Percentiles rank a stretch among this genome's conserved stretches.
phyloP scores from a whole-genome alignment of 2,329 filamentous ascomycete genomes.

The Metarhizium guizhouense region DNA sequence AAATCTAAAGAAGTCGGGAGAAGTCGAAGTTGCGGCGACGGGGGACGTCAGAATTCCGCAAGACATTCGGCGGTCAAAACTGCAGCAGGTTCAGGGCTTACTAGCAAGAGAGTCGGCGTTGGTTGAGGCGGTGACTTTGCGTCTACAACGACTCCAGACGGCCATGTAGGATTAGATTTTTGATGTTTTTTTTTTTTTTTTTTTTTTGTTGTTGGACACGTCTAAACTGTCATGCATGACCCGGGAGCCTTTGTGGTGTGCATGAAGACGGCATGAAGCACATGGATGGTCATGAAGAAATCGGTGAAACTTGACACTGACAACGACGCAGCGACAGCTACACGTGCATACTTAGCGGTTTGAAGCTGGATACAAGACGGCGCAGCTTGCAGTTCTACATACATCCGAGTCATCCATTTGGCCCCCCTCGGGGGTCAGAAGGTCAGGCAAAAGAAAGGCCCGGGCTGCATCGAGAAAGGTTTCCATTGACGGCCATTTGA shows the following conservation, averaged over 20 bases:
- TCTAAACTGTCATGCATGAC: background rate
- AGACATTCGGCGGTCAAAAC: constrained; percentile 53
- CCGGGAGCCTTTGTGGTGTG: background rate
- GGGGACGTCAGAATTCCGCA: constrained; percentile 45
- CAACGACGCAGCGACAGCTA: no score
- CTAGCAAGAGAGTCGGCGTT: constrained; percentile 59
- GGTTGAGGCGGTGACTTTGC: constrained; percentile 55
- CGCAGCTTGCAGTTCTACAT: no score
- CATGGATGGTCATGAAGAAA: background rate
- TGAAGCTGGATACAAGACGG: no score
- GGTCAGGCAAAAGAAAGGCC: no score
- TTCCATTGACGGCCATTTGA: no score
- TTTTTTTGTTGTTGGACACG: background rate
- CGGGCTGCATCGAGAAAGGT: no score
- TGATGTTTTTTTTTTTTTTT: background rate
- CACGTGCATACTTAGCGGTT: no score
- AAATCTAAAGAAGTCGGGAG: constrained; percentile 27
- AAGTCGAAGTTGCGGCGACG: constrained; percentile 19
- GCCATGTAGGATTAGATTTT: constrained; percentile 14
- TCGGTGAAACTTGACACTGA: no score
- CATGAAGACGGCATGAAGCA: background rate
- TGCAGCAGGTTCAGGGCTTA: constrained; percentile 53
- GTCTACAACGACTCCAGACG: constrained; percentile 49
- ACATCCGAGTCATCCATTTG: no score
- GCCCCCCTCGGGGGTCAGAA: no score